Conservation (phyloP, 306 rosid species). For the Casuarina glauca region DNA sequence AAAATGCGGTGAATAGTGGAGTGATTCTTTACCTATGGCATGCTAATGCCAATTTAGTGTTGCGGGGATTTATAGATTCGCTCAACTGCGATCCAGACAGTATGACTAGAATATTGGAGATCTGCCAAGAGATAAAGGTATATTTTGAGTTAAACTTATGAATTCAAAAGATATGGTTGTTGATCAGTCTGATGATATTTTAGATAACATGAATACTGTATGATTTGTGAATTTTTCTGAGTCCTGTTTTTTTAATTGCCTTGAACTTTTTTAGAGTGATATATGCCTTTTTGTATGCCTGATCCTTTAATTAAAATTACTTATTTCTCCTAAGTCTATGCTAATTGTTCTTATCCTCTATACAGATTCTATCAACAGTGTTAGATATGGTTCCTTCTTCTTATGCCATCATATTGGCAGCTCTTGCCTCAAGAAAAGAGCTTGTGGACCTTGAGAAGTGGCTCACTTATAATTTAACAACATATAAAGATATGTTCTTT, state of each 20-base stretch:
- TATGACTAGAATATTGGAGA: conserved; percentile 61
- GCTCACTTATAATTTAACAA: conserved; percentile 63
- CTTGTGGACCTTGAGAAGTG: conserved; percentile 87
- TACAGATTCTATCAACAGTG: conserved; percentile 71
- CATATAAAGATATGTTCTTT: conserved; percentile 69
- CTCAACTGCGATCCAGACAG: conserved; percentile 62
- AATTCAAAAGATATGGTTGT: background rate
- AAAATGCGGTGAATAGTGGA: conserved; percentile 55
- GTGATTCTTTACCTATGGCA: conserved; percentile 85
- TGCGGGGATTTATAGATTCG: conserved; percentile 76
- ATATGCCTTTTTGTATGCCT: conserved; percentile 5
- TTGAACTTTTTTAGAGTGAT: conserved; percentile 1
- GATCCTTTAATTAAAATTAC: conserved; percentile 8
- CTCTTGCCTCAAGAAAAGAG: conserved; percentile 83
- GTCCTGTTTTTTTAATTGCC: background rate
- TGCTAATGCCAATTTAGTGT: conserved; percentile 62
- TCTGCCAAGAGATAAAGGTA: conserved; percentile 89
- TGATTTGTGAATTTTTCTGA: background rate
- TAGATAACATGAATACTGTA: conserved; percentile 4
- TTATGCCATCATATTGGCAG: conserved; percentile 77
- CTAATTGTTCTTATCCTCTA: conserved; percentile 23
- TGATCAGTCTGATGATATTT: conserved; percentile 4
- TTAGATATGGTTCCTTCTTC: conserved; percentile 72
- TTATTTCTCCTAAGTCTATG: conserved; percentile 19
- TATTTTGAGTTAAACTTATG: conserved; percentile 18